Percentiles rank a stretch among this genome's conserved stretches.
Conservation (phyloP, 495 filamentous ascomycete genomes). For the Neurospora sp. region DNA sequence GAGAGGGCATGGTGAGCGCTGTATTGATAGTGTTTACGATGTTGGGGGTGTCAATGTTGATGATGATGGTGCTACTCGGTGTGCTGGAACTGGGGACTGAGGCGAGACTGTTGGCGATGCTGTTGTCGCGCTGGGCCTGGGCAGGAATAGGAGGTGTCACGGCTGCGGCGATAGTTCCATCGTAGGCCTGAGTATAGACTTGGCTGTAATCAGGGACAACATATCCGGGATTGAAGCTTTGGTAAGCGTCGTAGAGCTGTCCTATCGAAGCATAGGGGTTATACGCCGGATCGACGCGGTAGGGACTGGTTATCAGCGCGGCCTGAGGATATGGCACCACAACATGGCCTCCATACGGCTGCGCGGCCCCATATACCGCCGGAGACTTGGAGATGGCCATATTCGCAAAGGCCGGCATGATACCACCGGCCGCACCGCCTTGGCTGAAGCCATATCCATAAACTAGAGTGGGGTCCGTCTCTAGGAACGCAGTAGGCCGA, state of each 20-base stretch:
- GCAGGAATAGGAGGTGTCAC: background rate
- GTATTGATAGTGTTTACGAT: background rate
- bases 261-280: background rate
- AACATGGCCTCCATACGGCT: background rate
- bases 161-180: background rate
- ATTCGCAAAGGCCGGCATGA: background rate
- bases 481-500: background rate
- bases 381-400: background rate
- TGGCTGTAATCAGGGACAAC: background rate
- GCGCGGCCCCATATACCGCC: background rate
- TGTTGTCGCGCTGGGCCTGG: background rate
- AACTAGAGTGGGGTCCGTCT: background rate
- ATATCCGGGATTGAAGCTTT: background rate
- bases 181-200: background rate
- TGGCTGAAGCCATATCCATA: background rate
- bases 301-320: background rate
- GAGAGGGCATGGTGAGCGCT: background rate
- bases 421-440: background rate
- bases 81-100: background rate
- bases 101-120: background rate
- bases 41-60: background rate
- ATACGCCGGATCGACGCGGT: background rate
- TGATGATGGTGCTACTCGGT: background rate
- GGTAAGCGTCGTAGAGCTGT: background rate
- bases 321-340: background rate